phyloP scores from a whole-genome alignment of 2,329 filamentous ascomycete species.

The Thelonectria blattea region DNA sequence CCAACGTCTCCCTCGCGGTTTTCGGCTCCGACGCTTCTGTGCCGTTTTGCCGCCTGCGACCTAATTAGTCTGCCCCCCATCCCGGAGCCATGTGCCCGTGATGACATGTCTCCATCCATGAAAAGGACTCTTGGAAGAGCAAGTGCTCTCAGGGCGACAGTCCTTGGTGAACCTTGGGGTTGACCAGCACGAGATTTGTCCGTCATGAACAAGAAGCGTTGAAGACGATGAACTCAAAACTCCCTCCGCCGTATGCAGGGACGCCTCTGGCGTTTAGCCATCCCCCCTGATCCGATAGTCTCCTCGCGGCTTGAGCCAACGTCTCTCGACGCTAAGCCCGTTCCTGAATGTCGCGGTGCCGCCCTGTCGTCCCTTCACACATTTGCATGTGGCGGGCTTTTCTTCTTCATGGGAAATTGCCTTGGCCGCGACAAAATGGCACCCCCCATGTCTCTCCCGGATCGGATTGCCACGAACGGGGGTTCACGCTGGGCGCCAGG shows the following conservation, averaged over 20 bases:
- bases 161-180: not conserved
- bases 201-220: not conserved
- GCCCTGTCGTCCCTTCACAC: slow-evolving; percentile 2
- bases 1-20: not conserved
- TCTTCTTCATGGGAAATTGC: slow-evolving; percentile 30
- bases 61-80: not conserved
- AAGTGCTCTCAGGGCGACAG: not conserved
- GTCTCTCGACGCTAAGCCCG: slow-evolving; percentile 38
- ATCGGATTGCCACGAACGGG: slow-evolving; percentile 15
- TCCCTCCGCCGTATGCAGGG: not conserved
- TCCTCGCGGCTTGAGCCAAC: slow-evolving; percentile 16
- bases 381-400: not conserved
- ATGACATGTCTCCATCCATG: not conserved
- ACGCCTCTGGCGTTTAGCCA: not conserved
- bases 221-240: not conserved
- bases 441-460: slow-evolving; percentile 11
- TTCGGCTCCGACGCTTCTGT: not conserved
- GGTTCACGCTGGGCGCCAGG: slow-evolving; percentile 22
- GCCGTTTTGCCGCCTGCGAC: not conserved
- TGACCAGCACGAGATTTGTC: not conserved
- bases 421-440: slow-evolving; percentile 9
- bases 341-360: slow-evolving; percentile 38
- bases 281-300: slow-evolving; percentile 22
- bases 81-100: not conserved
- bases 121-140: not conserved